A percentile compares a stretch with the other conserved stretches of the same genome.
Evolutionary conservation across 805 yeast species (phyloP).

Genomic region (Pichia heedii): DNA sequence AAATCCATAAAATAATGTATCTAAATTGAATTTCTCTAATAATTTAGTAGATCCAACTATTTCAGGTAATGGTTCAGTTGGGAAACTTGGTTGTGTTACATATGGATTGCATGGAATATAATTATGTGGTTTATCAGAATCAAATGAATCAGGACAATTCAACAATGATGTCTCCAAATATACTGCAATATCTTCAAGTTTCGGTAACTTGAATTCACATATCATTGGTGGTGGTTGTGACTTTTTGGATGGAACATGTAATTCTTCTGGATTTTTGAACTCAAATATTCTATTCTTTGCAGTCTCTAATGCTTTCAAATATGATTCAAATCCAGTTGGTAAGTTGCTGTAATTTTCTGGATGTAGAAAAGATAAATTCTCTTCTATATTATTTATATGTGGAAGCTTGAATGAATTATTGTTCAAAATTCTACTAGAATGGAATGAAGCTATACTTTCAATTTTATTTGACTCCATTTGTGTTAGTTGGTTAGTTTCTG

Average conservation of each 20-base stretch:
- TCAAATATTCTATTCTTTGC: slow-evolving; percentile 25
- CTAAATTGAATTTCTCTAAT: slow-evolving; percentile 67
- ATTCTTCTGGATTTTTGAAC: slow-evolving; percentile 7
- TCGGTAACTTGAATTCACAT: slow-evolving; percentile 42
- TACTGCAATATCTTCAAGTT: slow-evolving; percentile 43
- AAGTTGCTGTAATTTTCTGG: slow-evolving; percentile 18
- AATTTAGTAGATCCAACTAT: slow-evolving; percentile 50
- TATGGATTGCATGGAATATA: slow-evolving; percentile 75
- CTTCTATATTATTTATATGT: slow-evolving; percentile 3
- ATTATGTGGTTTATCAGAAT: slow-evolving; percentile 71
- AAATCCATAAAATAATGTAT: slow-evolving; percentile 85
- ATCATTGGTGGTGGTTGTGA: slow-evolving; percentile 8
- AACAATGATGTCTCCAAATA: slow-evolving; percentile 69
- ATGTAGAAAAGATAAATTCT: slow-evolving; percentile 17
- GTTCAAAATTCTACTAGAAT: slow-evolving; percentile 3
- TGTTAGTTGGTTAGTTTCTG: background rate
- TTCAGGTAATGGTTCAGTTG: slow-evolving; percentile 72
- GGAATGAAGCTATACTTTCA: slow-evolving; percentile 2
- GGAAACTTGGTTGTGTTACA: slow-evolving; percentile 85
- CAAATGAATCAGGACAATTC: slow-evolving; percentile 89
- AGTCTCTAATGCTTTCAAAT: slow-evolving; percentile 22
- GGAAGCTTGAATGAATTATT: background rate
- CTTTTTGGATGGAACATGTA: slow-evolving; percentile 9
- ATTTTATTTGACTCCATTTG: background rate
- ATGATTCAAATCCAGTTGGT: slow-evolving; percentile 20